Base-by-base conservation (phyloP, 768 basidiomycete species). In the Rubroboletus pulcherrimus region DNA sequence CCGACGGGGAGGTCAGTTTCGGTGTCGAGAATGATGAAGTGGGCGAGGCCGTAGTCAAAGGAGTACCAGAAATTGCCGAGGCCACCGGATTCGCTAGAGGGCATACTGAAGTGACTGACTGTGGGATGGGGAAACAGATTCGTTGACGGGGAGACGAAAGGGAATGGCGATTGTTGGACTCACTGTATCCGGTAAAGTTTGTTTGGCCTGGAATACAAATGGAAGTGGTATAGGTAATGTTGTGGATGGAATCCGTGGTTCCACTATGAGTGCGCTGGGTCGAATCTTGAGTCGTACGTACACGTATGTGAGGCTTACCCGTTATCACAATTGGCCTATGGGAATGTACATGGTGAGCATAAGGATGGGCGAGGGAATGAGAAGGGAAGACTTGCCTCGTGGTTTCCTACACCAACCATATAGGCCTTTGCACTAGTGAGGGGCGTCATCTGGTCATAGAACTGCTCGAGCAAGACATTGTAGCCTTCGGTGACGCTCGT, bases 1-100 rank as follows among this genome's bases (percentile, higher is more conserved):
- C 68, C 66, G 8, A 33, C 35, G 1, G 64, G 68, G n/a, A 70
- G 45, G 30, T 69, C 67, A 0, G 67, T 68, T 51, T 69, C 68
- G 3, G 44, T 51, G 19, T 70, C 33, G 45, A 70, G 8, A 2
- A 64, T 7, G 56, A 69, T 39, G 24, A 69, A 69, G 46, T 69
- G 67, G 11, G 64, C 68, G 17, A 70, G 63, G 39, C 66, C 66
- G 17, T 70, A 62, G 50, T 69, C 58, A n/a, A 66, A 69, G 15
- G 67, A 69, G 55, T 69, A 70, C 67, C 68, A 70, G 31, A 70
- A 66, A 37, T 69, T 70, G 7, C 67, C 53, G 15, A 64, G 35
- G 5, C 67, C 64, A 11, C 66, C 62, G 7, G 67, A 68, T 38
- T 58, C 66, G 0, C 58, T 57, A 7, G 66, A 63, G 14, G 67